Percentiles rank a stretch among this genome's conserved stretches.
phyloP scores from a whole-genome alignment of 1,284 basidiomycete species.

The Melampsora larici-populina region DNA sequence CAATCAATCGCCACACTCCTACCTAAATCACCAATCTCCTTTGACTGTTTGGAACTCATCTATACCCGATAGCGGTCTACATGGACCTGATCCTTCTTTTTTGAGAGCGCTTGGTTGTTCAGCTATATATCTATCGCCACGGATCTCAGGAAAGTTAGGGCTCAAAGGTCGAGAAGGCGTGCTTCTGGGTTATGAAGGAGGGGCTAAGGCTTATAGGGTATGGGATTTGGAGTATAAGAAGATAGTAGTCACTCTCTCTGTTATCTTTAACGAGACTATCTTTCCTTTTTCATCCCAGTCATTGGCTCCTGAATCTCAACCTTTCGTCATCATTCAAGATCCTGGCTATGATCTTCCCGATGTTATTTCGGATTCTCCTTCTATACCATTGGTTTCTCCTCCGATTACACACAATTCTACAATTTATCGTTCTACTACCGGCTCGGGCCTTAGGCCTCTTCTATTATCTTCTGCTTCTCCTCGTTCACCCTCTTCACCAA shows the following conservation, averaged over 20 bases:
- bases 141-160: not conserved
- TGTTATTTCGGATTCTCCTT: too few relatives aligned
- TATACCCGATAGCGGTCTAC: not conserved
- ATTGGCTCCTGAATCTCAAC: not conserved
- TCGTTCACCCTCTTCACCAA: too few relatives aligned
- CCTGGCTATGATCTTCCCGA: too few relatives aligned
- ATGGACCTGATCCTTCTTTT: not conserved
- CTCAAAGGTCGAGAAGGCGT: not conserved
- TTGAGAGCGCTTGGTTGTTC: not conserved
- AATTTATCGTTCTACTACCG: too few relatives aligned
- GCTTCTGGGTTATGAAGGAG: not conserved
- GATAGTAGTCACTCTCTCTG: not conserved
- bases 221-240: not conserved
- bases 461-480: too few relatives aligned
- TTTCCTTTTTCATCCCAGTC: not conserved
- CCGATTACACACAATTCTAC: too few relatives aligned
- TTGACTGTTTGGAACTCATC: not conserved
- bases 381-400: too few relatives aligned
- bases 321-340: too few relatives aligned
- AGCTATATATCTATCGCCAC: not conserved
- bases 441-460: too few relatives aligned
- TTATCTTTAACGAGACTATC: not conserved
- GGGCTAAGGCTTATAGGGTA: not conserved
- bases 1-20: not conserved
- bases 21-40: not conserved